Conservation (phyloP, 2,329 filamentous ascomycete species). For the Exutisphaerella laricina region DNA sequence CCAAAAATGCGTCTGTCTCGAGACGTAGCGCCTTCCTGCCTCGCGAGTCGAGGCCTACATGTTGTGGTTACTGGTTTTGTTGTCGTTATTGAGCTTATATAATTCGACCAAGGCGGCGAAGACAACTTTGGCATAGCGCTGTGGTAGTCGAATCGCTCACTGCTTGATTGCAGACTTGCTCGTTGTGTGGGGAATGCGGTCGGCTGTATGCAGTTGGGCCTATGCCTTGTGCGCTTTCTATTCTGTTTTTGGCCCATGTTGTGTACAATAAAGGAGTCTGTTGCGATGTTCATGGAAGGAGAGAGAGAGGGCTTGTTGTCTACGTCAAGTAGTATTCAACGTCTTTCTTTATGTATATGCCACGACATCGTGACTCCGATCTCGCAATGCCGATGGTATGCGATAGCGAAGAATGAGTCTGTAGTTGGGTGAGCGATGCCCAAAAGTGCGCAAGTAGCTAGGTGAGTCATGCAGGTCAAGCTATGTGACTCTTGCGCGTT, state of each 20-base stretch:
- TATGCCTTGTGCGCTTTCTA: slow-evolving; percentile 19
- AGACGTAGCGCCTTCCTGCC: slow-evolving; percentile 12
- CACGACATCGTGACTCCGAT: slow-evolving; percentile 5
- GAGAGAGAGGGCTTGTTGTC: background rate
- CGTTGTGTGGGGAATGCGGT: slow-evolving; percentile 1
- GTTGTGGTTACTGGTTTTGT: too few species aligned
- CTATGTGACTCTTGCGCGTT: slow-evolving; percentile 1
- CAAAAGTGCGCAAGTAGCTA: background rate
- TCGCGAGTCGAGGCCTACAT: slow-evolving; percentile 3
- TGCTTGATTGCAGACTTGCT: background rate
- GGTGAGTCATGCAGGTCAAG: background rate
- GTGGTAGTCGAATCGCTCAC: too few species aligned
- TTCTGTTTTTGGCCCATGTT: slow-evolving; percentile 17
- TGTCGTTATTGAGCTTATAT: background rate
- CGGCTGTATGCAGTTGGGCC: slow-evolving; percentile 8
- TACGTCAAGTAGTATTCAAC: background rate
- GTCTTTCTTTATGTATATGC: background rate
- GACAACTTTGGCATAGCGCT: background rate
- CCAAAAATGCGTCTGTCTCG: slow-evolving; percentile 38
- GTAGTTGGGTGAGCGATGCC: background rate
- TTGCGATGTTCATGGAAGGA: slow-evolving; percentile 1
- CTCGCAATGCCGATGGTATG: slow-evolving; percentile 10
- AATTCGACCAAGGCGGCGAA: background rate
- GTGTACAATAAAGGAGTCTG: background rate
- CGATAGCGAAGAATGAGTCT: slow-evolving; percentile 4